These are phyloP conservation scores for Aspergillus persii DNA, from an alignment of 2,329 filamentous ascomycete species.

Conservation along the genomic window DNA sequence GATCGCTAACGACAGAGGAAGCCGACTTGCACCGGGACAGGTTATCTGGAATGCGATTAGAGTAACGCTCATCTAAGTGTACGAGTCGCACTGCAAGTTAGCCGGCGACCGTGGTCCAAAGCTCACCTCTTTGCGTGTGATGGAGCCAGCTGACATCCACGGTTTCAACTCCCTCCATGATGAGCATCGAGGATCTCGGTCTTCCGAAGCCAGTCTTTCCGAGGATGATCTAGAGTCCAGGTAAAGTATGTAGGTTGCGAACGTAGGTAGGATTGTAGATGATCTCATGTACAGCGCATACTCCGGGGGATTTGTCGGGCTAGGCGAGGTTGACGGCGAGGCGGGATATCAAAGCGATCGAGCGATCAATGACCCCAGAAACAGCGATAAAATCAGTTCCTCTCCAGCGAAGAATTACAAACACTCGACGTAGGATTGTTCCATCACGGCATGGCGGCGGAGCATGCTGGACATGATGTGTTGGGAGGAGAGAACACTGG, in stretches of 20 bases:
- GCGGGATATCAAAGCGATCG: background rate
- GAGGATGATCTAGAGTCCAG: background rate
- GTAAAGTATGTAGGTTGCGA: background rate
- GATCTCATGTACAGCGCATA: background rate
- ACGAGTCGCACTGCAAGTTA: background rate
- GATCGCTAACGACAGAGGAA: slow-evolving; percentile 32
- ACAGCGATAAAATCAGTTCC: slow-evolving; percentile 1
- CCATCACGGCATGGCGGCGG: slow-evolving; percentile 18
- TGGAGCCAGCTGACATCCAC: slow-evolving; percentile 92
- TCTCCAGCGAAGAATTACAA: slow-evolving; percentile 8
- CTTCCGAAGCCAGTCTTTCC: background rate
- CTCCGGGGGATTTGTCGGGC: background rate
- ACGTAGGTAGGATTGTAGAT: background rate
- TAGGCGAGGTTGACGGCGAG: background rate
- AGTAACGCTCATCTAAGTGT: background rate
- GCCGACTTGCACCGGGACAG: slow-evolving; percentile 37
- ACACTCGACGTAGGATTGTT: slow-evolving; percentile 10
- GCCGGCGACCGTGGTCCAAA: background rate
- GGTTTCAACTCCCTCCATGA: slow-evolving; percentile 77
- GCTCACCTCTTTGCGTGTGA: slow-evolving; percentile 74
- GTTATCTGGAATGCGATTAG: slow-evolving; percentile 25
- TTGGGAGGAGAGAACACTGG: background rate
- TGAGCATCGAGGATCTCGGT: slow-evolving; percentile 14
- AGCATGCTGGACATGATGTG: slow-evolving; percentile 18
- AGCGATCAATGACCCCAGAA: background rate